phyloP scores from a whole-genome alignment of 176 grass and related monocot species.

The Triticum dicoccoides region DNA sequence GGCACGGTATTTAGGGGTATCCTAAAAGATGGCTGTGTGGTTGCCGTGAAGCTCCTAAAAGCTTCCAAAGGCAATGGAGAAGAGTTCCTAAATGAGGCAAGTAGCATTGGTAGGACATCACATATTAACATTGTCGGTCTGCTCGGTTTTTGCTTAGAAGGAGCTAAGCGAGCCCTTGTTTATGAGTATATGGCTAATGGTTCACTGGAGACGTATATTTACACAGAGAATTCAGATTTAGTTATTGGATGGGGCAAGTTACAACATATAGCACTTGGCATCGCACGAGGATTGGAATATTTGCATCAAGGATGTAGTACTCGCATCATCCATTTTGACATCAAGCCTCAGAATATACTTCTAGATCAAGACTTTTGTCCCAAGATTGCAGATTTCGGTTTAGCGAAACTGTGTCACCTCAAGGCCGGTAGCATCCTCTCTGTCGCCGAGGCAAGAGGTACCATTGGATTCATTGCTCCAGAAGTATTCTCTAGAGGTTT shows the following conservation, averaged over 20 bases:
- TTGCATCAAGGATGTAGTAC: constrained; percentile 51
- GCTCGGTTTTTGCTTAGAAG: constrained; percentile 51
- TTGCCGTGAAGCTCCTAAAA: constrained; percentile 54
- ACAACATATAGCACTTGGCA: constrained; percentile 54
- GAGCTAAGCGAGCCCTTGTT: constrained; percentile 48
- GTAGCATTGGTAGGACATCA: constrained; percentile 39
- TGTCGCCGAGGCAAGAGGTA: constrained; percentile 51
- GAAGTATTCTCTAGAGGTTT: constrained; percentile 64
- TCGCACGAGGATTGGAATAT: constrained; percentile 59
- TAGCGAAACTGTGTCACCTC: constrained; percentile 49
- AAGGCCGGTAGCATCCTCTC: constrained; percentile 53
- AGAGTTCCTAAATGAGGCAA: too few species aligned
- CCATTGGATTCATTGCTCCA: constrained; percentile 64
- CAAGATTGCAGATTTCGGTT: constrained; percentile 71
- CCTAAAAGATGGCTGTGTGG: constrained; percentile 26
- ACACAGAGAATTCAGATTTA: neutral
- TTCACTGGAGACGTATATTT: constrained; percentile 62
- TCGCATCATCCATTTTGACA: constrained; percentile 78
- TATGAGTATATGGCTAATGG: constrained; percentile 68
- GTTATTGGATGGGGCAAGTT: constrained; percentile 46
- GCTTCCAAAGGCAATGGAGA: neutral
- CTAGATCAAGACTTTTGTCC: constrained; percentile 53
- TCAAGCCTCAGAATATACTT: constrained; percentile 74
- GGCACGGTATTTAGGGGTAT: constrained; percentile 47
- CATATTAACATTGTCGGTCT: constrained; percentile 56